phyloP scores from a whole-genome alignment of 805 yeast species.

The Teunomyces pallodes region DNA sequence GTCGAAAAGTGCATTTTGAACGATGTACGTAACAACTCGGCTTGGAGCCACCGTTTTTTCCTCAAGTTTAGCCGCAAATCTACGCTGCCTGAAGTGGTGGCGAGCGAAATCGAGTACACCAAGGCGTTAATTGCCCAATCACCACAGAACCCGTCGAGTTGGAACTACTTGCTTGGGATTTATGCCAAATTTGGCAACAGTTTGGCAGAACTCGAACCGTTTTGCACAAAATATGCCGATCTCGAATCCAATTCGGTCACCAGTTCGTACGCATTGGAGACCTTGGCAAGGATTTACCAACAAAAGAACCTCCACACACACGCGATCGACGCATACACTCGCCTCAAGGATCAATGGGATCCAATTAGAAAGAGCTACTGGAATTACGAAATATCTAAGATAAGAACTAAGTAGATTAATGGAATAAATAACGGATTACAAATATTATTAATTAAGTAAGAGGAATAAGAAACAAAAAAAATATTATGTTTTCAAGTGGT shows the following conservation, averaged over 20 bases:
- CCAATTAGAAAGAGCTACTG: constrained; percentile 64
- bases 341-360: constrained; percentile 54
- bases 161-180: constrained; percentile 79
- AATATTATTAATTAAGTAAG: no score
- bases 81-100: constrained; percentile 18
- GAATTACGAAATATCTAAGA: constrained; percentile 42
- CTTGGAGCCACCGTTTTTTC: constrained; percentile 86
- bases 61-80: constrained; percentile 32
- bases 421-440: neutral
- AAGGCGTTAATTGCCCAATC: constrained; percentile 49
- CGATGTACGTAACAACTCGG: constrained; percentile 87
- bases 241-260: constrained; percentile 18
- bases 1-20: constrained; percentile 45
- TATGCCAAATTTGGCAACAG: constrained; percentile 24
- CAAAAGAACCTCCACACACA: constrained; percentile 23
- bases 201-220: constrained; percentile 40
- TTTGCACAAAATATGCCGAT: constrained; percentile 44
- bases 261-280: constrained; percentile 65
- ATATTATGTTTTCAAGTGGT: constrained; percentile 38
- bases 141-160: constrained; percentile 80
- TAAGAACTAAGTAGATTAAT: neutral
- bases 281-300: constrained; percentile 51
- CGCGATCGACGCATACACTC: constrained; percentile 46
- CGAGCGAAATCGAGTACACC: constrained; percentile 54
- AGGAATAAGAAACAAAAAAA: no score